Evolutionary conservation across 2,329 filamentous ascomycete genomes (phyloP).

Genomic region (Nothophaeocryptopus gaeumannii): DNA sequence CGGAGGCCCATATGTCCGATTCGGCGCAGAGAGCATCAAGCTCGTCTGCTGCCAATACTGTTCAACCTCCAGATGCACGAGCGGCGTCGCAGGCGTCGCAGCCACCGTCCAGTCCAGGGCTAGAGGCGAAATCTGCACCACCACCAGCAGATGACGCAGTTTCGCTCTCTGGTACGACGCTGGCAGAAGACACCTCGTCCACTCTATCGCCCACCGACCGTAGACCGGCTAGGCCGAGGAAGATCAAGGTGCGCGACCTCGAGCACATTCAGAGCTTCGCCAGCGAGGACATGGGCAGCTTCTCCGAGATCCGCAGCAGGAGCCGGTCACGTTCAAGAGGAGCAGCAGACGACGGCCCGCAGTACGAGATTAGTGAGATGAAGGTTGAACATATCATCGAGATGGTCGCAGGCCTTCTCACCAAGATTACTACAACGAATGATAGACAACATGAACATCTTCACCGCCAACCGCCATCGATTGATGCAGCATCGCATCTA

Average conservation of each 20-base stretch:
- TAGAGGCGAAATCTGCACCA: conserved; percentile 31
- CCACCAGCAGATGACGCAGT: conserved; percentile 22
- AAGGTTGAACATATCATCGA: conserved; percentile 96
- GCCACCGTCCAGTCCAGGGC: conserved; percentile 27
- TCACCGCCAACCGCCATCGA: conserved; percentile 67
- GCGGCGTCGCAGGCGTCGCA: conserved; percentile 19
- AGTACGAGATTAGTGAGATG: conserved; percentile 97
- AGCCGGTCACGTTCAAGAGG: conserved; percentile 42
- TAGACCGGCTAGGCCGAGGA: conserved; percentile 48
- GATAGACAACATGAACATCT: conserved; percentile 89
- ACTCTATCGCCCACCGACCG: conserved; percentile 24
- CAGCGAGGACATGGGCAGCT: conserved; percentile 66
- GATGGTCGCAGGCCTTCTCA: conserved; percentile 94
- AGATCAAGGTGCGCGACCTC: conserved; percentile 81
- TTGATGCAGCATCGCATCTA: conserved; percentile 58
- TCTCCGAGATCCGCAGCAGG: conserved; percentile 47
- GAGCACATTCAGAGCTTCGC: conserved; percentile 89
- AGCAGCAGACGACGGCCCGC: conserved; percentile 53
- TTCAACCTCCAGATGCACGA: conserved; percentile 15
- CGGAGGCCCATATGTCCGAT: conserved; percentile 31
- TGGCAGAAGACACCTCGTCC: too few relatives aligned
- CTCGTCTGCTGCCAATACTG: conserved; percentile 28
- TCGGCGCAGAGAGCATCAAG: conserved; percentile 31
- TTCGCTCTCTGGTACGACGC: conserved; percentile 6
- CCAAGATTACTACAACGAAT: conserved; percentile 96